Evolutionary conservation across 345 rosid species (phyloP), one percentile per base, ranked within the genome.

Genomic region (Populus alba): DNA sequence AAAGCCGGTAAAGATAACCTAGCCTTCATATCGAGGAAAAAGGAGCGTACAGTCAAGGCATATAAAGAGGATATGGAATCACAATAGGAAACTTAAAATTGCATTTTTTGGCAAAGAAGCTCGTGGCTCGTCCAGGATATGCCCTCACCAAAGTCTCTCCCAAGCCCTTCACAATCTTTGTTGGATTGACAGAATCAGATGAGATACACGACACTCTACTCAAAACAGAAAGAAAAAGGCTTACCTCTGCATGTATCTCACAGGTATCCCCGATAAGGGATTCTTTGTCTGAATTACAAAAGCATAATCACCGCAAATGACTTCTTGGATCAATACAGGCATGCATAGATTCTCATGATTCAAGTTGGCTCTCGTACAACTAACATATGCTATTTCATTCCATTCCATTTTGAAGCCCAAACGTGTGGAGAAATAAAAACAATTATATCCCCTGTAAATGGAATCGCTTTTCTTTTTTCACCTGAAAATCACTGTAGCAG

Each of bases 101-200:
- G 74, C 74, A 77, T 77, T 83, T 87, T 33, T 81, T 85, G 53
- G 79, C 66, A 27, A 81, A 31, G 70, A 87, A 85, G 79, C 86
- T 87, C 89, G 85, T 63, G 38, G 89, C 86, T 33, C 84, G 75
- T 18, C 87, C 89, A 1, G 81, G 84, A 75, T 83, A 83, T 38
- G 85, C 87, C 68, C 84, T 83, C 41, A 81, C 87, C 79, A 87
- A 77, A 37, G 82, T 85, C 79, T 87, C 89, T 69, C 88, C 88
- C 63, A 85, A 77, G 41, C 88, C 90, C 81, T 85, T 87, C 79
- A 87, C 88, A 68, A 81, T 80, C 85, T 87, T 76, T 49, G 59
- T 79, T 53, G 63, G 57, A 69, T 39, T 33, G 47, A 67, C n/a
- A 57, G 33, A 37, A 59, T 17, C 27, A 38, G 57, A 66, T 74